Evolutionary conservation across 768 basidiomycete genomes (phyloP), one percentile per base, ranked within the genome.

Genomic region (Podaxis pistillaris): DNA sequence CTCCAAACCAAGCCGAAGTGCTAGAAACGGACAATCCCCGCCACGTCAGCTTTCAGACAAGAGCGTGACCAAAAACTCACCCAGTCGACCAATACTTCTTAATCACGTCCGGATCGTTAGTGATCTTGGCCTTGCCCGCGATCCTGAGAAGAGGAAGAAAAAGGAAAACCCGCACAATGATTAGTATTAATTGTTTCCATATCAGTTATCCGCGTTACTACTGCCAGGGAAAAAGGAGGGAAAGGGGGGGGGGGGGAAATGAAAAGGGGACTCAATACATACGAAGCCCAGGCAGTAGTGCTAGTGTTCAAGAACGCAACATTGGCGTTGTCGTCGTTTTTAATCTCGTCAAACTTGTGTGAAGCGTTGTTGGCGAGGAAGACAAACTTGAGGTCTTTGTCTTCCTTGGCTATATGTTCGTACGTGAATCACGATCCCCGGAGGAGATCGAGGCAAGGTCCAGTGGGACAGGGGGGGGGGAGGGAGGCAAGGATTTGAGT

Each of bases 1-100:
- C 89, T 40, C 91, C 93, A 68, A 96, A 96, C 82, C 93, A 97
- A 0, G 88, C 89, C 8, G 82, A 72, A 36, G 84, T 78, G 2
- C 89, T 91, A 53, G 0, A 46, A 52, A n/a, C 26, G 41, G n/a
- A 5, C 41, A 41, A 4, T 1, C 41, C 4, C 15, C 11, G 38
- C 49, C 17, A 36, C 33, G 37, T 9, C 26, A 58, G 26, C 40
- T 36, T 28, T 37, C 28, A 50, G 37, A 59, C 22, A 37, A 26
- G 22, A 40, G 17, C 5, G n/a, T 7, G n/a, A n/a, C 17, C 5
- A 9, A 46, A 33, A 24, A 73, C 79, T 58, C 24, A 85, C 87
- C 73, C 71, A 64, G 76, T 67, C n/a, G 76, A 85, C 86, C 86
- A 93, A 58, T 88, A 76, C 70, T 86, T 83, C 65, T 83, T 83